Conservation (phyloP, 495 filamentous ascomycete genomes). For the Wilcoxina mikolae region DNA sequence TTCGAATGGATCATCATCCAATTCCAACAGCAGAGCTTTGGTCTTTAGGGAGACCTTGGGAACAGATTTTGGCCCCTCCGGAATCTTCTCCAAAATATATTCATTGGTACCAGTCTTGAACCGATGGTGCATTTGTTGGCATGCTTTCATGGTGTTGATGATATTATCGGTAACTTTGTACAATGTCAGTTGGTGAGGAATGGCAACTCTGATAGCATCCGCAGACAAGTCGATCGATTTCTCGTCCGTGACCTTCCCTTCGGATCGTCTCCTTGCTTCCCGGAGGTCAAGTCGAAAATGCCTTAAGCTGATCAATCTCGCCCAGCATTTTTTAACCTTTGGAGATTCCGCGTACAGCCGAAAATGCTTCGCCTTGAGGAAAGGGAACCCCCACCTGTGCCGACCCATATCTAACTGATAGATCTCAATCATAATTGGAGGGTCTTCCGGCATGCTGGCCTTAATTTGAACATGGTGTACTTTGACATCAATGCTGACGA, state of each 20-base stretch:
- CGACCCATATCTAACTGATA: constrained; percentile 65
- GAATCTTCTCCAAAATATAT: constrained; percentile 65
- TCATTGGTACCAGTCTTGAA: constrained; percentile 78
- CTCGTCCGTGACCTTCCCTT: constrained; percentile 49
- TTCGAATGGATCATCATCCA: constrained; percentile 94
- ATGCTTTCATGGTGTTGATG: constrained; percentile 71
- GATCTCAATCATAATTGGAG: constrained; percentile 76
- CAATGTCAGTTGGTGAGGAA: constrained; percentile 87
- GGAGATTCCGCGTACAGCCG: constrained; percentile 78
- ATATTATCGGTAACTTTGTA: constrained; percentile 87
- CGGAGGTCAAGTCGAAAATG: constrained; percentile 64
- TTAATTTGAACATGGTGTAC: constrained; percentile 73
- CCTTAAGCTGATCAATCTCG: constrained; percentile 68
- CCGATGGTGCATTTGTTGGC: constrained; percentile 76
- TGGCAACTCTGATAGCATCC: constrained; percentile 73
- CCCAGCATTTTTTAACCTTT: constrained; percentile 66
- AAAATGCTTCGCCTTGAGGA: constrained; percentile 55
- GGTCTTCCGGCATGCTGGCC: constrained; percentile 69
- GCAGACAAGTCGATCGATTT: constrained; percentile 68
- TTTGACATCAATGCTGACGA: constrained; percentile 69
- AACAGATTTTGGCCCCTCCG: constrained; percentile 70
- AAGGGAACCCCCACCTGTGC: constrained; percentile 73
- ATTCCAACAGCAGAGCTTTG: constrained; percentile 67
- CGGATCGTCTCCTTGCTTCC: constrained; percentile 52
- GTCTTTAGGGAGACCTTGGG: constrained; percentile 70